Evolutionary conservation across 192 early-diverging fungal species (phyloP), one percentile per base, ranked within the genome.

Genomic region (Pilobolus umbonatus): DNA sequence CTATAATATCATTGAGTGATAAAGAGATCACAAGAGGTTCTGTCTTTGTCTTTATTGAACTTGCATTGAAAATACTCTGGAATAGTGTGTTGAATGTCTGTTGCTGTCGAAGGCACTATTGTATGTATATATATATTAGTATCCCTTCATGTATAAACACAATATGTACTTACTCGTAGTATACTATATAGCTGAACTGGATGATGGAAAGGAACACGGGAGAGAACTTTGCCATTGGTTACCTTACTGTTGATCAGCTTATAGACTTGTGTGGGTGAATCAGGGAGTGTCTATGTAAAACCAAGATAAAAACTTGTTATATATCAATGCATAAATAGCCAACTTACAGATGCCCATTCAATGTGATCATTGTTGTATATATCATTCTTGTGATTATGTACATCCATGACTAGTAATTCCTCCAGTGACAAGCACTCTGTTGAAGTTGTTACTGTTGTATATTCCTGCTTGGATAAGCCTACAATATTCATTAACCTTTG

Each of bases 31-130:
- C n/a, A n/a, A n/a, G n/a, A n/a, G n/a, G n/a, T n/a, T n/a, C n/a
- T n/a, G n/a, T n/a, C n/a, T 44, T 43, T 17, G 21, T 45, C 30
- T 19, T 36, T 38, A 53, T 39, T 2, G 56, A 59, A 4, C 25
- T 17, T 15, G 26, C 6, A 26, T 69, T 59, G 29, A 69, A 69
- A 39, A 69, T 48, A 32, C 61, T 63, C 47, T 49, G 38, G 31
- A 69, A 62, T 9, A 69, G 24, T 29, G 25, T 43, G 49, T 69
- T 69, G 50, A 62, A 69, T 51, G 64, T 62, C n/a, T 60, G 55
- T 48, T 69, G 67, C 48, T 69, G 61, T 25, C 67, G 67, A 29
- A 69, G 48, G 11, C 31, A 35, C 63, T 65, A 39, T 31, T 31
- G 7, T 29, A 52, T 24, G 21, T 21, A 15, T 29, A 28, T 38